Conservation (phyloP, 441 rosid species). For the Adansonia gregorii region DNA sequence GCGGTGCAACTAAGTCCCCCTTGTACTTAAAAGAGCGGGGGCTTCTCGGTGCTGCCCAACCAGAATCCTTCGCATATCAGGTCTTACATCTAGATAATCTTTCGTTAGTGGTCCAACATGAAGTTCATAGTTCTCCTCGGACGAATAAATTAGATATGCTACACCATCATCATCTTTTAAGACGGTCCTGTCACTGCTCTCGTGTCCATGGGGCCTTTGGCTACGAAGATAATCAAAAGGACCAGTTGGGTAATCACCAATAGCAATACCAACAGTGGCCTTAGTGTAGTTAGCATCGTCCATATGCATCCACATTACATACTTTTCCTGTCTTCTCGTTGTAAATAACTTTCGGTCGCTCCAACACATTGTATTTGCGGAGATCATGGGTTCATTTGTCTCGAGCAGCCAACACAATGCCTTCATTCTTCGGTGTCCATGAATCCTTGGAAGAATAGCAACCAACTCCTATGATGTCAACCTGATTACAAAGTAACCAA, state of each 20-base stretch:
- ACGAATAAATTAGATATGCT: slow-evolving; percentile 83
- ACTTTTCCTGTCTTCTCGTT: slow-evolving; percentile 65
- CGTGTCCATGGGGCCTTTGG: slow-evolving; percentile 81
- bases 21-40: slow-evolving; percentile 81
- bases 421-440: slow-evolving; percentile 89
- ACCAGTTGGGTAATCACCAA: slow-evolving; percentile 74
- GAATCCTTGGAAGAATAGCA: slow-evolving; percentile 94
- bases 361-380: slow-evolving; percentile 81
- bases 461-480: slow-evolving; percentile 89
- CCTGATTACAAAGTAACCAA: slow-evolving; percentile 49
- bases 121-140: slow-evolving; percentile 87
- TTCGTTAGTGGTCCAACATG: slow-evolving; percentile 78
- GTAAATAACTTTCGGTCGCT: slow-evolving; percentile 90
- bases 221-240: slow-evolving; percentile 75
- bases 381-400: slow-evolving; percentile 73
- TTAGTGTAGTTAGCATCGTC: slow-evolving; percentile 92
- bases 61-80: slow-evolving; percentile 57
- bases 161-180: slow-evolving; percentile 81
- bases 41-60: slow-evolving; percentile 86
- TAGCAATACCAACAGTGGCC: slow-evolving; percentile 81
- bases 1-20: slow-evolving; percentile 82
- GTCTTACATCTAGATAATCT: slow-evolving; percentile 69
- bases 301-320: slow-evolving; percentile 98
- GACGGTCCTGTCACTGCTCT: slow-evolving; percentile 89
- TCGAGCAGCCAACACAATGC: slow-evolving; percentile 77